Conservation (phyloP, 2,329 filamentous ascomycete species). For the Fusarium tricinctum region DNA sequence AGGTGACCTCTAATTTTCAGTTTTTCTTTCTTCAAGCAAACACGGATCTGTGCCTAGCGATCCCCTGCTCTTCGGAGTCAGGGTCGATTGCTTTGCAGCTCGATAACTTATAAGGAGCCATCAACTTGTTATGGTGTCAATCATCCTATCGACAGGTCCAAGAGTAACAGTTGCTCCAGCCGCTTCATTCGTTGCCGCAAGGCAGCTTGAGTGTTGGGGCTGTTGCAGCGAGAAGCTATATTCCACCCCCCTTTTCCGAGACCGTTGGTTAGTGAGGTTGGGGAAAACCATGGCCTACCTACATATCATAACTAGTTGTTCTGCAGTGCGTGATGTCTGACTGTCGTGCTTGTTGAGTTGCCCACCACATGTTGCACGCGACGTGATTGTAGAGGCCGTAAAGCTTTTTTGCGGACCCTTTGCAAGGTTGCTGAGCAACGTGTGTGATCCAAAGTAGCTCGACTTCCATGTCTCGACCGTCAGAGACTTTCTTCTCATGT, state of each 20-base stretch:
- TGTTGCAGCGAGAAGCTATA: slow-evolving; percentile 78
- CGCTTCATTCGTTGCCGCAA: slow-evolving; percentile 76
- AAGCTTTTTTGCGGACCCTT: not conserved
- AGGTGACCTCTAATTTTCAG: slow-evolving; percentile 51
- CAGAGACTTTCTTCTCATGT: not conserved
- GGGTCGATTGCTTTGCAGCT: slow-evolving; percentile 87
- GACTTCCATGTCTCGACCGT: too few relatives aligned
- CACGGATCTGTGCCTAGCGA: slow-evolving; percentile 88
- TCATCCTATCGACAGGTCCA: slow-evolving; percentile 95
- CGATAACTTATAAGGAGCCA: slow-evolving; percentile 86
- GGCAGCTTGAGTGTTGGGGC: slow-evolving; percentile 74
- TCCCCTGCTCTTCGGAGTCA: slow-evolving; percentile 73
- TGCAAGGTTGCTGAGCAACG: slow-evolving; percentile 8
- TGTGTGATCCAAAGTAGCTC: not conserved
- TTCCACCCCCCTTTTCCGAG: slow-evolving; percentile 91
- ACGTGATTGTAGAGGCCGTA: not conserved
- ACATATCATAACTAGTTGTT: slow-evolving; percentile 63
- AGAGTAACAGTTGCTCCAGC: slow-evolving; percentile 77
- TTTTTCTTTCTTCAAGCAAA: slow-evolving; percentile 56
- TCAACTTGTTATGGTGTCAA: slow-evolving; percentile 80
- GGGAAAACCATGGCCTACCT: slow-evolving; percentile 87
- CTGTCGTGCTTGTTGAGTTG: not conserved
- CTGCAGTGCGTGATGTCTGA: slow-evolving; percentile 6
- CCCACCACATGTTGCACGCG: not conserved
- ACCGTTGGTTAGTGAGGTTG: slow-evolving; percentile 90